A percentile compares a stretch with the other conserved stretches of the same genome.
phyloP scores from a whole-genome alignment of 176 grass and related monocot genomes.

The Oryza meridionalis region DNA sequence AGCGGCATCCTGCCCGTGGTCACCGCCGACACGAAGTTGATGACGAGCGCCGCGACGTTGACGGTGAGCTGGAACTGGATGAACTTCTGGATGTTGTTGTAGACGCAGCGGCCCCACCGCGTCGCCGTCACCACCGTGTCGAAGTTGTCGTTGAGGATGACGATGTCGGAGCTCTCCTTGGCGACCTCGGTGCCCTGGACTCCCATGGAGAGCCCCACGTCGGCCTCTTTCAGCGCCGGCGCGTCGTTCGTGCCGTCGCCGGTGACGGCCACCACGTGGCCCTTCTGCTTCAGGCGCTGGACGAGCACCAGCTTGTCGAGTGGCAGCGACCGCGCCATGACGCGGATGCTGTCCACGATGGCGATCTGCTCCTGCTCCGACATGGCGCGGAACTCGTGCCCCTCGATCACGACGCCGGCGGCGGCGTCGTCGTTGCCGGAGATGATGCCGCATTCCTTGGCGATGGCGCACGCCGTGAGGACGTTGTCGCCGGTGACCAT shows the following conservation, averaged over 20 bases:
- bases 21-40: slow-evolving; percentile 63
- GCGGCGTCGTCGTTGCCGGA: slow-evolving; percentile 9
- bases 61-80: slow-evolving; percentile 93
- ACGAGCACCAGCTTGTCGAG: slow-evolving; percentile 76
- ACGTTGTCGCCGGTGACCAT: slow-evolving; percentile 98
- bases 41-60: slow-evolving; percentile 59
- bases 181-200: slow-evolving; percentile 85
- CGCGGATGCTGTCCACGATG: slow-evolving; percentile 58
- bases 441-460: slow-evolving; percentile 78
- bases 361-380: slow-evolving; percentile 52
- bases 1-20: slow-evolving; percentile 58
- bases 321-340: slow-evolving; percentile 66
- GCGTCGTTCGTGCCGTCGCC: slow-evolving; percentile 83
- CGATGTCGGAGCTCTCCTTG: slow-evolving; percentile 87
- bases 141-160: slow-evolving; percentile 88
- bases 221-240: slow-evolving; percentile 83
- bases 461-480: slow-evolving; percentile 79
- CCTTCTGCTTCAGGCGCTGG: slow-evolving; percentile 74
- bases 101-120: slow-evolving; percentile 82
- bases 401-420: slow-evolving; percentile 61
- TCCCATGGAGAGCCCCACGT: slow-evolving; percentile 85
- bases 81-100: slow-evolving; percentile 89
- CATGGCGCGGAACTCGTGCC: slow-evolving; percentile 71
- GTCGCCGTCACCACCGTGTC: slow-evolving; percentile 70
- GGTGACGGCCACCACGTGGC: slow-evolving; percentile 82